phyloP scores from a whole-genome alignment of 306 rosid species.

The Mimosa bimucronata region DNA sequence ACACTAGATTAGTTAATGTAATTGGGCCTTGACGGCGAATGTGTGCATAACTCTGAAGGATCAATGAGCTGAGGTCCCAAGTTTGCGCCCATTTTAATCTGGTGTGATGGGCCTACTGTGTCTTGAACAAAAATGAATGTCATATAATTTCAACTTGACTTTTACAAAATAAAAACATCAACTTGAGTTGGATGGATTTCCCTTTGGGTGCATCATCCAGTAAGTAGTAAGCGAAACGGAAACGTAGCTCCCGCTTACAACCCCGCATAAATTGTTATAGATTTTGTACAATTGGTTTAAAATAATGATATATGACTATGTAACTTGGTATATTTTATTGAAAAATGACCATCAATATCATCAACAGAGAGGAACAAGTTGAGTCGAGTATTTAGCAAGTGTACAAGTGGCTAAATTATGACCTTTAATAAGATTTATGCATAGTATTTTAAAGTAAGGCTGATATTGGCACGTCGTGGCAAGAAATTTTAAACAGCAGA shows the following conservation, averaged over 20 bases:
- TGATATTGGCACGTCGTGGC: background rate
- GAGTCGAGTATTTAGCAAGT: background rate
- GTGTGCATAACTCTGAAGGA: background rate
- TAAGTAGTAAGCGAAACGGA: no score
- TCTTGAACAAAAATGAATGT: background rate
- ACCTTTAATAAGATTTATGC: background rate
- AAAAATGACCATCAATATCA: no score
- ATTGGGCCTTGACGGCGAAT: background rate
- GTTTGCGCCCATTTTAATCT: background rate
- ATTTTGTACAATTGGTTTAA: background rate
- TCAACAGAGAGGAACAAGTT: background rate
- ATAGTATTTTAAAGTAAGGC: background rate
- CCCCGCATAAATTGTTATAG: background rate
- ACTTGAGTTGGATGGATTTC: no score
- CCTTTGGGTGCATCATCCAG: no score
- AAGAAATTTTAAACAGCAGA: background rate
- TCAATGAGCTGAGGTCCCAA: background rate
- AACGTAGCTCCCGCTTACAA: no score
- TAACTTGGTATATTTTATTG: background rate
- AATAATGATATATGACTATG: background rate
- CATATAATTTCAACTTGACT: background rate
- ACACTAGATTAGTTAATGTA: background rate
- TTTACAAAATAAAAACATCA: no score
- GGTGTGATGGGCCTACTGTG: background rate
- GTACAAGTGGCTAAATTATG: background rate